Evolutionary conservation across 441 rosid species (phyloP).

Genomic region (Populus hybrid): DNA sequence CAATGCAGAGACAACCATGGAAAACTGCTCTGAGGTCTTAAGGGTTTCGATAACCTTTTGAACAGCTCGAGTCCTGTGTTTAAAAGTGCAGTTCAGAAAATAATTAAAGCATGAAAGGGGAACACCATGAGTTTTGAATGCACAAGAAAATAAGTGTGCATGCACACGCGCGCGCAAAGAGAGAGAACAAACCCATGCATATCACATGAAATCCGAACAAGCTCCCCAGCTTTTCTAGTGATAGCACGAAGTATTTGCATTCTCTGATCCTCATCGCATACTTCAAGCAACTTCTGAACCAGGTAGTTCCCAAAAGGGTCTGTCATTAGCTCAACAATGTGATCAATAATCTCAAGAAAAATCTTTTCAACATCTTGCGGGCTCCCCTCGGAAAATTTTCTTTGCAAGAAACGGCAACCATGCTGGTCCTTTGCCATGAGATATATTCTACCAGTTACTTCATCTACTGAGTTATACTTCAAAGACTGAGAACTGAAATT

Average conservation of each 20-base stretch:
- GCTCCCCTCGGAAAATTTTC: slow-evolving; percentile 61
- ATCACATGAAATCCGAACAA: slow-evolving; percentile 54
- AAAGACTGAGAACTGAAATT: slow-evolving; percentile 43
- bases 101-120: slow-evolving; percentile 6
- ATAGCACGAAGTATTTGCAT: slow-evolving; percentile 57
- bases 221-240: slow-evolving; percentile 53
- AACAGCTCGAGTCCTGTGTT: slow-evolving; percentile 69
- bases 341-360: slow-evolving; percentile 63
- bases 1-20: slow-evolving; percentile 48
- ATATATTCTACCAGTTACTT: slow-evolving; percentile 53
- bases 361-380: slow-evolving; percentile 60
- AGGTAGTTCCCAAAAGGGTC: slow-evolving; percentile 84
- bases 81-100: slow-evolving; percentile 3
- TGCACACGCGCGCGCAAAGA: too few species aligned
- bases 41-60: slow-evolving; percentile 74
- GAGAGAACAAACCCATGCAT: too few species aligned
- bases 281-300: slow-evolving; percentile 81
- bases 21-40: slow-evolving; percentile 50
- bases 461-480: slow-evolving; percentile 52
- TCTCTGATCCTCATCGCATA: slow-evolving; percentile 63
- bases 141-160: too few species aligned
- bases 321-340: slow-evolving; percentile 67
- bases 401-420: slow-evolving; percentile 78
- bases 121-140: background rate
- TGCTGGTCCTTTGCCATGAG: slow-evolving; percentile 78